Percentiles rank a stretch among this genome's conserved stretches.
Conservation (phyloP, 2,329 filamentous ascomycete species). For the Pestalotiopsis sp. region DNA sequence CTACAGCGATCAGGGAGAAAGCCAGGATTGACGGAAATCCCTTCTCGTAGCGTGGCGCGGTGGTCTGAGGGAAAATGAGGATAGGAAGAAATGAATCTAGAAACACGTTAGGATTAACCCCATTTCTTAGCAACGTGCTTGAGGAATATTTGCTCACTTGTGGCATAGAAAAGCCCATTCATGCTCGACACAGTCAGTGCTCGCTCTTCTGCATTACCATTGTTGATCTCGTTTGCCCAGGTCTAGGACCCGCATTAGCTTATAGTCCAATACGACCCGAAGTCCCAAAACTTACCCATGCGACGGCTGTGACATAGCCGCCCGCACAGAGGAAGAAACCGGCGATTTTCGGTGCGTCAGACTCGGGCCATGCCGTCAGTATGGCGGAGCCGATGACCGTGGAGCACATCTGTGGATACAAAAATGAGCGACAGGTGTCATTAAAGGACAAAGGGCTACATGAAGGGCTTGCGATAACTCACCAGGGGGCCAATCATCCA, state of each 20-base stretch:
- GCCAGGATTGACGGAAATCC: slow-evolving; percentile 15
- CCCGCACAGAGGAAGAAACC: slow-evolving; percentile 2
- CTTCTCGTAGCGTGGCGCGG: slow-evolving; percentile 31
- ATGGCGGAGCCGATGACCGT: slow-evolving; percentile 14
- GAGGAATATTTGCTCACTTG: slow-evolving; percentile 10
- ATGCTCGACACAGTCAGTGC: slow-evolving; percentile 35
- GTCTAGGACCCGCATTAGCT: slow-evolving; percentile 22
- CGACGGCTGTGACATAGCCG: slow-evolving; percentile 29
- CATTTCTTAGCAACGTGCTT: background rate
- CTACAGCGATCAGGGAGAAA: slow-evolving; percentile 9
- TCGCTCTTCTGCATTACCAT: slow-evolving; percentile 33
- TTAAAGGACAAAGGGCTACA: background rate
- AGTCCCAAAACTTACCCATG: slow-evolving; percentile 22
- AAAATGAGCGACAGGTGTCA: background rate
- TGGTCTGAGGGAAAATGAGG: slow-evolving; percentile 36
- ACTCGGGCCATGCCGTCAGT: slow-evolving; percentile 15
- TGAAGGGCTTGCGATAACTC: background rate
- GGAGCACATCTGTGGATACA: slow-evolving; percentile 1
- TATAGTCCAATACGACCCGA: background rate
- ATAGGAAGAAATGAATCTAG: slow-evolving; percentile 32
- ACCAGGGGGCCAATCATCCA: slow-evolving; percentile 17
- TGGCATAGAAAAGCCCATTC: slow-evolving; percentile 35
- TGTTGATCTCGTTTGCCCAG: slow-evolving; percentile 37
- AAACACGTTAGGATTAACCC: background rate
- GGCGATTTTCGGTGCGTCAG: slow-evolving; percentile 12